Evolutionary conservation across 2,329 filamentous ascomycete species (phyloP).

Genomic region (Fusarium sp.): DNA sequence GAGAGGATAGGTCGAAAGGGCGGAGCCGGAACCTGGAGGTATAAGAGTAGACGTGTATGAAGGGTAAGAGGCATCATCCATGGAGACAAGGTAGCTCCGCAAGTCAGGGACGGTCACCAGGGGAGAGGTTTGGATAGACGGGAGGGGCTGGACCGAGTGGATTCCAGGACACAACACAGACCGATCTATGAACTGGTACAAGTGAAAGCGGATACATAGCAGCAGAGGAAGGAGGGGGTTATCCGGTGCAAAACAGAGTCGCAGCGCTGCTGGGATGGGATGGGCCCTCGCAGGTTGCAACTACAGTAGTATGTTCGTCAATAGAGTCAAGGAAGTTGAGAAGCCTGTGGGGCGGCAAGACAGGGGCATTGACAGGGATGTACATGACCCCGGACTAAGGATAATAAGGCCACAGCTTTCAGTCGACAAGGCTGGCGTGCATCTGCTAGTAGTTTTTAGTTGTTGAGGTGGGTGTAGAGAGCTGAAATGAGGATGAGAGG

Average conservation of each 20-base stretch:
- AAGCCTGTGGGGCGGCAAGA: constrained; percentile 32
- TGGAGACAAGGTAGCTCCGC: constrained; percentile 42
- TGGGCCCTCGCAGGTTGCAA: constrained; percentile 37
- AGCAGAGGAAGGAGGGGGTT: constrained; percentile 26
- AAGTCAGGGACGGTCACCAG: constrained; percentile 44
- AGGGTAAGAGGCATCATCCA: constrained; percentile 48
- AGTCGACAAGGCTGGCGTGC: constrained; percentile 40
- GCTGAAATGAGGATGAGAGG: constrained; percentile 15
- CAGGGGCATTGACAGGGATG: constrained; percentile 36
- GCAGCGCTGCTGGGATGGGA: constrained; percentile 40
- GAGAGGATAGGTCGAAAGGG: constrained; percentile 41
- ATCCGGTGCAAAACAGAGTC: constrained; percentile 43
- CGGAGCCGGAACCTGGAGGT: constrained; percentile 48
- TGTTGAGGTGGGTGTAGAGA: constrained; percentile 9
- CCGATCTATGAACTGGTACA: constrained; percentile 46
- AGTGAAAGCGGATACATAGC: constrained; percentile 32
- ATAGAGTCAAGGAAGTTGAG: constrained; percentile 44
- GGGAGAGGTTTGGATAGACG: constrained; percentile 44
- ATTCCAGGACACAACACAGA: constrained; percentile 44
- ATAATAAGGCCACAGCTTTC: constrained; percentile 45
- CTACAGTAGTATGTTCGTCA: constrained; percentile 41
- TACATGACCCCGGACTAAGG: constrained; percentile 41
- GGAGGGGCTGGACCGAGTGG: constrained; percentile 46
- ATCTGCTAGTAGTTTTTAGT: constrained; percentile 18
- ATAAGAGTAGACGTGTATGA: constrained; percentile 48